phyloP scores from a whole-genome alignment of 2,329 filamentous ascomycete species.

The Arthrobotrys pseudoclavata region DNA sequence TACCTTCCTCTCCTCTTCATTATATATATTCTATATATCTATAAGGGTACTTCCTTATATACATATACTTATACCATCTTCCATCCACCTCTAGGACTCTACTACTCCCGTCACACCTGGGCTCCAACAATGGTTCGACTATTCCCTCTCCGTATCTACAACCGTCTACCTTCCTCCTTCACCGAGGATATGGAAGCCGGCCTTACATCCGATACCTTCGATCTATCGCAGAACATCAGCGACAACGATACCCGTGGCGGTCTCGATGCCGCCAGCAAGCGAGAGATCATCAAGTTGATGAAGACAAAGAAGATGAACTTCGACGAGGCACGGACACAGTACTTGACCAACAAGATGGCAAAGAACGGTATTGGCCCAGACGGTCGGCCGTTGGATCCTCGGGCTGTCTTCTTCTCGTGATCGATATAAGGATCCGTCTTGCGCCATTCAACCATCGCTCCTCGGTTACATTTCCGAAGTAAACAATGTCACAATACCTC shows the following conservation, averaged over 20 bases:
- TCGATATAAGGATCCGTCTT: slow-evolving; percentile 5
- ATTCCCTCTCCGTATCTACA: slow-evolving; percentile 73
- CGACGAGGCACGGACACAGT: slow-evolving; percentile 88
- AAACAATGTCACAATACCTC: background rate
- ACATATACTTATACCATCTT: slow-evolving; percentile 5
- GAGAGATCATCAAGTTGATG: slow-evolving; percentile 90
- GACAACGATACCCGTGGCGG: slow-evolving; percentile 83
- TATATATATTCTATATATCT: background rate
- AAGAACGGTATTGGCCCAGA: slow-evolving; percentile 90
- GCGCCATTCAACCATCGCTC: background rate
- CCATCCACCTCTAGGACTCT: slow-evolving; percentile 72
- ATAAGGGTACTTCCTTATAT: slow-evolving; percentile 1
- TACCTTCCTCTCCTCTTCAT: slow-evolving; percentile 4
- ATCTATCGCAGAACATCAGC: slow-evolving; percentile 83
- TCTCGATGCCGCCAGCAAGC: slow-evolving; percentile 83
- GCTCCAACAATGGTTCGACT: slow-evolving; percentile 75
- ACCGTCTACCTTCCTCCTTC: slow-evolving; percentile 82
- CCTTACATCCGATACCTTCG: slow-evolving; percentile 81
- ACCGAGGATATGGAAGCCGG: slow-evolving; percentile 88
- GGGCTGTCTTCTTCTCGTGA: slow-evolving; percentile 75
- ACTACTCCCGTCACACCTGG: slow-evolving; percentile 85
- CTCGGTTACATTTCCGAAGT: background rate
- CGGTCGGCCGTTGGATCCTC: slow-evolving; percentile 88
- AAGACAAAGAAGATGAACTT: slow-evolving; percentile 84
- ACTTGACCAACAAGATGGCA: slow-evolving; percentile 86